A percentile compares a stretch with the other conserved stretches of the same genome.
phyloP scores from a whole-genome alignment of 108 stramenopile genomes.

The Cyclotella baltica region DNA sequence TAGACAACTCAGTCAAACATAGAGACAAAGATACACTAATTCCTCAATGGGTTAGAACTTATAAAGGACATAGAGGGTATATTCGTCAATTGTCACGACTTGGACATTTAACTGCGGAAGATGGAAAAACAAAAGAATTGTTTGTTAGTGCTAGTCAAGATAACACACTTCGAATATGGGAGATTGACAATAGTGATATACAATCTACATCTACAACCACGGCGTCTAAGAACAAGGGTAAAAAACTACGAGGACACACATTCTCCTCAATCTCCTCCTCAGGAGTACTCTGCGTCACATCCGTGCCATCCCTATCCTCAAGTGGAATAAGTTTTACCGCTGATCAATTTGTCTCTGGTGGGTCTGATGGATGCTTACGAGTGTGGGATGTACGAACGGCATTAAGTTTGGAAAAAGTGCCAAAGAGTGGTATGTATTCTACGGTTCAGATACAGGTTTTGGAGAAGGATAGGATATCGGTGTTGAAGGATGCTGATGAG shows the following conservation, averaged over 20 bases:
- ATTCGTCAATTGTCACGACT: conserved; percentile 23
- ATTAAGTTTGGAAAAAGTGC: conserved; percentile 28
- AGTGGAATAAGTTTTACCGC: not conserved
- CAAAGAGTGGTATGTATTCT: conserved; percentile 35
- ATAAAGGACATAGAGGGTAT: conserved; percentile 28
- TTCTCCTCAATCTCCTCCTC: too few species aligned
- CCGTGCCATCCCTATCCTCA: conserved; percentile 22
- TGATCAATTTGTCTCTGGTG: conserved; percentile 39
- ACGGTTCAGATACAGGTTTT: conserved; percentile 30
- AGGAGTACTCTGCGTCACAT: conserved; percentile 42
- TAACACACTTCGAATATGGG: conserved; percentile 45
- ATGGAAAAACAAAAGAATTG: conserved; percentile 12
- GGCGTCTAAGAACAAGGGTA: too few species aligned
- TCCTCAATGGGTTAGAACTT: conserved; percentile 21
- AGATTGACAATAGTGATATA: conserved; percentile 2
- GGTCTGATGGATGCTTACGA: conserved; percentile 25
- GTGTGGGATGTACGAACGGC: conserved; percentile 40
- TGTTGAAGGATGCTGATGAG: conserved; percentile 5
- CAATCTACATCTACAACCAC: not conserved
- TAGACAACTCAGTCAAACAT: conserved; percentile 10
- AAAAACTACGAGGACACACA: conserved; percentile 35
- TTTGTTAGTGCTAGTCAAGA: conserved; percentile 44
- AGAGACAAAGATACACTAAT: not conserved
- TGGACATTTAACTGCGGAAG: conserved; percentile 17
- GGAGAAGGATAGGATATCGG: conserved; percentile 12